These are phyloP conservation scores for Mycena kentingensis DNA, from an alignment of 768 basidiomycete genomes.

Conservation along the genomic window DNA sequence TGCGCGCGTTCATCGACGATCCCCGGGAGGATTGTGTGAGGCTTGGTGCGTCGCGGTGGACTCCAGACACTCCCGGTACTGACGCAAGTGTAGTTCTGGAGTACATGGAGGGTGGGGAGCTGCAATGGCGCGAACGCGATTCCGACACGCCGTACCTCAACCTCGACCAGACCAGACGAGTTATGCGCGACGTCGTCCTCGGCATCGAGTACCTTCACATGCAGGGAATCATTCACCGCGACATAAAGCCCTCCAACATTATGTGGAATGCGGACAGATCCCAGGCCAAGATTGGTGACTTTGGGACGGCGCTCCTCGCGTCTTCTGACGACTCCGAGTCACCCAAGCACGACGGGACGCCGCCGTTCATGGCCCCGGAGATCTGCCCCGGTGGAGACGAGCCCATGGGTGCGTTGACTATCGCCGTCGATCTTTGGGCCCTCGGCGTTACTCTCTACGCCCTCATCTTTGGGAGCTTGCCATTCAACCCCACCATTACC, in stretches of 20 bases:
- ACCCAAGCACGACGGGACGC: conserved; percentile 90
- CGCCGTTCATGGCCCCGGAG: conserved; percentile 96
- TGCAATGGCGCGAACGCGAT: conserved; percentile 75
- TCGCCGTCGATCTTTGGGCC: conserved; percentile 97
- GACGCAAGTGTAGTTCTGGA: conserved; percentile 74
- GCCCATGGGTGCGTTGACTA: conserved; percentile 59
- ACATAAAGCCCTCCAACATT: conserved; percentile 98
- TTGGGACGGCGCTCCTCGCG: conserved; percentile 96
- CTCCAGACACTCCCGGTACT: conserved; percentile 9
- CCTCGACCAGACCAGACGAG: conserved; percentile 80
- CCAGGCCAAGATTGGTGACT: conserved; percentile 96
- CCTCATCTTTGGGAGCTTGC: conserved; percentile 84
- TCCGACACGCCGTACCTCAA: conserved; percentile 72
- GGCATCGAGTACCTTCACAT: conserved; percentile 96
- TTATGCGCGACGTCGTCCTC: conserved; percentile 90
- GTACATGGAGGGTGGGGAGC: conserved; percentile 92
- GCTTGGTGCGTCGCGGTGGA: conserved; percentile 67
- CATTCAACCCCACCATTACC: conserved; percentile 50
- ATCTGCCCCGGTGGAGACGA: conserved; percentile 52
- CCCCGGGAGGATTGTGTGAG: conserved; percentile 84
- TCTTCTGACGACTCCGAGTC: conserved; percentile 53
- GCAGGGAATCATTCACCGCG: conserved; percentile 98
- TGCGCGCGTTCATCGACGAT: conserved; percentile 96
- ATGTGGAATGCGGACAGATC: conserved; percentile 85
- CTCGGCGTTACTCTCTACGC: conserved; percentile 95